Evolutionary conservation across 2,329 filamentous ascomycete genomes (phyloP).

Genomic region (Hortaea werneckii): DNA sequence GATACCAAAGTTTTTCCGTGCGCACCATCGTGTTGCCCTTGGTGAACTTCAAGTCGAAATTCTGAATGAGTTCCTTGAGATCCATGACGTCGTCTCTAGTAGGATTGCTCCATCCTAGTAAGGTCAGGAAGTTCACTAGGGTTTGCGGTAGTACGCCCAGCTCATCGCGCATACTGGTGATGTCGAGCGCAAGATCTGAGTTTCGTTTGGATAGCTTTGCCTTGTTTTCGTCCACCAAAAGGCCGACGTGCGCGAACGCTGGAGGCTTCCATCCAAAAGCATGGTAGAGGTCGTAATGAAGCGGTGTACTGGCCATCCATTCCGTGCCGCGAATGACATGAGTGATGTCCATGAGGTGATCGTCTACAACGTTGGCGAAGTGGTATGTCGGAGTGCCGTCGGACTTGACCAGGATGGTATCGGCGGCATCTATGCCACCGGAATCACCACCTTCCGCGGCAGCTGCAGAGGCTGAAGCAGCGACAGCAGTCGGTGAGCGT

Average conservation of each 20-base stretch:
- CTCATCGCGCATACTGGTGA: conserved; percentile 45
- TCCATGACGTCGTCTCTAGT: conserved; percentile 60
- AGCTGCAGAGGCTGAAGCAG: conserved; percentile 16
- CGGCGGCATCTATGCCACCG: conserved; percentile 50
- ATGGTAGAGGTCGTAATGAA: conserved; percentile 50
- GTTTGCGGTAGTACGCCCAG: conserved; percentile 53
- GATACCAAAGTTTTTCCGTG: conserved; percentile 66
- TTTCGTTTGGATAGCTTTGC: conserved; percentile 64
- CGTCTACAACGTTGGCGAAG: conserved; percentile 92
- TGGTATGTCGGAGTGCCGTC: conserved; percentile 95
- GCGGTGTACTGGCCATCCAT: conserved; percentile 92
- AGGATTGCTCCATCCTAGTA: conserved; percentile 73
- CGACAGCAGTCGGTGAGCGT: conserved; percentile 15
- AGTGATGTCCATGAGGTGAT: conserved; percentile 89
- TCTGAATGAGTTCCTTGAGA: conserved; percentile 56
- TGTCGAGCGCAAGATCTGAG: conserved; percentile 42
- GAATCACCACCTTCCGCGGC: conserved; percentile 19
- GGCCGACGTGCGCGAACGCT: conserved; percentile 39
- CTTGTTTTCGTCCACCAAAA: conserved; percentile 37
- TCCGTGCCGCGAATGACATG: conserved; percentile 92
- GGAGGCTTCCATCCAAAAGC: conserved; percentile 42
- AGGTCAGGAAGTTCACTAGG: conserved; percentile 70
- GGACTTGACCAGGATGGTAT: conserved; percentile 82
- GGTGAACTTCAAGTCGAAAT: conserved; percentile 82
- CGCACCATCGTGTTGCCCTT: conserved; percentile 80